Evolutionary conservation across 305 asterid genomes (phyloP), one percentile per base, ranked within the genome.

Genomic region (Ilex paraguariensis): DNA sequence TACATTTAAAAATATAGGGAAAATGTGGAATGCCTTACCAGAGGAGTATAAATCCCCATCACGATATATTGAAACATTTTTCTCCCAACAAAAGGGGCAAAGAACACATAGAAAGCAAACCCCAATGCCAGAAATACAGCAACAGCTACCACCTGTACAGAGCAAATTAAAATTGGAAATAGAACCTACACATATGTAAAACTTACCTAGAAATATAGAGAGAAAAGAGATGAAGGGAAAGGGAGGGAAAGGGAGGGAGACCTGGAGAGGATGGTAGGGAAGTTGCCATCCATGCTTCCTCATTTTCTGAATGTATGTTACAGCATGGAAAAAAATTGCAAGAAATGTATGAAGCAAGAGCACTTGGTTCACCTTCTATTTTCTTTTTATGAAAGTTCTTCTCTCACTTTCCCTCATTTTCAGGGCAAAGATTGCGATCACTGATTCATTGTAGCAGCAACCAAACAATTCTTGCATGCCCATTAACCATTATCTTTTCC

Each of bases 271-370:
- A 80, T 92, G 98, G 70, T 92, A 89, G 62, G 98, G 98, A 76
- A 92, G 98, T 73, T 92, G 88, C 98, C 98, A 92, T 68, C 98
- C 98, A 74, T 92, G 97, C 74, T 92, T 92, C 84, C 98, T 92
- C 98, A 92, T 92, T 61, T 65, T 75, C 52, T 40, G 73, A 73
- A 69, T 62, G 62, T 50, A 68, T 65, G 59, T 76, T 54, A 60
- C 54, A 77, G 67, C 44, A 75, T 63, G 72, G 72, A 73, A 82
- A 58, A 36, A 36, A 36, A 36, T 36, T 36, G 58, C 60, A 69
- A 72, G 64, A 67, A 74, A 70, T 17, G 60, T 13, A 48, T 17
- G 56, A 31, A 48, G 7, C 60, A 45, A 57, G 42, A 57, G 17
- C 42, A 36, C 42, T 36, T 36, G 42, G 42, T 36, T 59, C 75